A percentile compares a stretch with the other conserved stretches of the same genome.
phyloP scores from a whole-genome alignment of 148 eudicot species.

The Limonium bicolor region DNA sequence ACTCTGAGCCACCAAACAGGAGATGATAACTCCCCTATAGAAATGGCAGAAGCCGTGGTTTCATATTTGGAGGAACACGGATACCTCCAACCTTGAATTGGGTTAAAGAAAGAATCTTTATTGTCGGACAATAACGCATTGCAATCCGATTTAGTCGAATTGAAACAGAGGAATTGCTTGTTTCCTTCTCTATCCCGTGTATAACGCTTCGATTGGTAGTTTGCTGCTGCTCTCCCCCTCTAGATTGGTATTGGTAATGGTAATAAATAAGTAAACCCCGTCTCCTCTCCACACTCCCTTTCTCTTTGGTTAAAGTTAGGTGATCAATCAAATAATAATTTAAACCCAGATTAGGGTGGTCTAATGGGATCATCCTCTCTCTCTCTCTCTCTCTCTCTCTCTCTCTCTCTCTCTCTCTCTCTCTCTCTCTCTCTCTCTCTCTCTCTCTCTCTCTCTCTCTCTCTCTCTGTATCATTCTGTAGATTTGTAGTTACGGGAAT shows the following conservation, averaged over 20 bases:
- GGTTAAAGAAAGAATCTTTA: background rate
- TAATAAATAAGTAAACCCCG: background rate
- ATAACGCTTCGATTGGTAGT: background rate
- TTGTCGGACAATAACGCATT: background rate
- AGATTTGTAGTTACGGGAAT: too few relatives aligned
- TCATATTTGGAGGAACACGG: constrained; percentile 66
- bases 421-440: too few relatives aligned
- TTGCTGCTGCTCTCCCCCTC: too few relatives aligned
- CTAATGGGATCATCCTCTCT: too few relatives aligned
- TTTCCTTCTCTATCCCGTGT: background rate
- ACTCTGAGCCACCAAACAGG: constrained; percentile 26
- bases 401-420: too few relatives aligned
- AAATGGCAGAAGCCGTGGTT: constrained; percentile 71
- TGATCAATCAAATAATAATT: background rate
- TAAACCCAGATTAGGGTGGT: background rate
- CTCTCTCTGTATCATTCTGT: too few relatives aligned
- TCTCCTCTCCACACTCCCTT: background rate
- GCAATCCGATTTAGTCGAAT: background rate
- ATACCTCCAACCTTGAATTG: constrained; percentile 20
- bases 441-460: too few relatives aligned
- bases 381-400: too few relatives aligned
- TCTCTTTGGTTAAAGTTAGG: background rate
- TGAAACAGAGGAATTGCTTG: constrained; percentile 1
- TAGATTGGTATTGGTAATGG: background rate
- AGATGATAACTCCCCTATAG: constrained; percentile 48